Conservation (phyloP, 192 early-diverging fungal genomes). For the Ambispora gerdemannii region DNA sequence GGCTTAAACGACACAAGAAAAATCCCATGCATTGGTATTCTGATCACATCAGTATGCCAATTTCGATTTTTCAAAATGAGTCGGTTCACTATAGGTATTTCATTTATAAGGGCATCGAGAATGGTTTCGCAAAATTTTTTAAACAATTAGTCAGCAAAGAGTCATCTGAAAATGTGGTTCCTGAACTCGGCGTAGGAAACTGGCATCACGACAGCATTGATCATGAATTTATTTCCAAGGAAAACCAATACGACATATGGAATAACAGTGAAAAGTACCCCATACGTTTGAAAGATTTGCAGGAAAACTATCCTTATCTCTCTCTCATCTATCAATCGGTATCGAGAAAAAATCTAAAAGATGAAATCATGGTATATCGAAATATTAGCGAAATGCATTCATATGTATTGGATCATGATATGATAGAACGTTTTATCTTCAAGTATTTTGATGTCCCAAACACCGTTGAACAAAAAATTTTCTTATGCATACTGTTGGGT, state of each 20-base stretch:
- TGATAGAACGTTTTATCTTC: neutral
- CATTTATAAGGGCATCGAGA: too few species aligned
- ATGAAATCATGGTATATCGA: conserved; percentile 2
- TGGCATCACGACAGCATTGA: neutral
- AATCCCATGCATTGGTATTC: too few species aligned
- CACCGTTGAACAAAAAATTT: neutral
- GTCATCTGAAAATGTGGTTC: too few species aligned
- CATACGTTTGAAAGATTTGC: neutral
- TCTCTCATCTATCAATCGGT: neutral
- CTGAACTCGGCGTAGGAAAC: too few species aligned
- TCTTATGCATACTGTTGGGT: neutral
- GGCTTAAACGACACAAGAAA: too few species aligned
- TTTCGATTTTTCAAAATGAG: too few species aligned
- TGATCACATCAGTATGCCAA: too few species aligned
- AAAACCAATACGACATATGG: conserved; percentile 1
- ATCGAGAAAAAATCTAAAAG: neutral
- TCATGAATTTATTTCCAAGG: neutral
- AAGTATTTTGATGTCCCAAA: neutral
- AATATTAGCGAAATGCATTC: neutral
- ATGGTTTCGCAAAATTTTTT: too few species aligned
- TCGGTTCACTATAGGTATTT: too few species aligned
- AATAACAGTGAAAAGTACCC: neutral
- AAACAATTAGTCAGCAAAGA: too few species aligned
- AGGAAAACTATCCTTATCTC: neutral
- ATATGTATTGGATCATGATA: neutral